Percentiles rank a stretch among this genome's conserved stretches.
phyloP scores from a whole-genome alignment of 2,329 filamentous ascomycete genomes.

The Stachybotrys chartarum region DNA sequence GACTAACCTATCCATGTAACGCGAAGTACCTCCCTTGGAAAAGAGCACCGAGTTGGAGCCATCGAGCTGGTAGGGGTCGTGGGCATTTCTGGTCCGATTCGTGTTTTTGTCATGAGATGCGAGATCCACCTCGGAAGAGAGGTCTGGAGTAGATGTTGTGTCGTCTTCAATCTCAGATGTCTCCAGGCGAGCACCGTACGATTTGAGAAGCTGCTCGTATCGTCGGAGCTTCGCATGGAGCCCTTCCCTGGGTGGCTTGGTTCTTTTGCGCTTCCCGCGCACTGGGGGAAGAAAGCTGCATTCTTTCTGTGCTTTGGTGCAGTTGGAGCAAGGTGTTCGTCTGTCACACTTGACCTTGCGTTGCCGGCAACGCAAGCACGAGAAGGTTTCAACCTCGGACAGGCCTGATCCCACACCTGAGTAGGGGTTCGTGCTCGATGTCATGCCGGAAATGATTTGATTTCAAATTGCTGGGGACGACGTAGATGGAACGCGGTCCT shows the following conservation, averaged over 20 bases:
- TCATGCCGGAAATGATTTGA: not conserved
- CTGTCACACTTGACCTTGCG: slow-evolving; percentile 36
- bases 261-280: slow-evolving; percentile 18
- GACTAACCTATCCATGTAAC: not conserved
- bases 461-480: not conserved
- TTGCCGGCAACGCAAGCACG: not conserved
- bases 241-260: slow-evolving; percentile 25
- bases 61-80: not conserved
- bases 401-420: not conserved
- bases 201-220: slow-evolving; percentile 33
- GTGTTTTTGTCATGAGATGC: not conserved
- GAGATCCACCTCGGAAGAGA: not conserved
- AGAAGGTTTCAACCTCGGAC: not conserved
- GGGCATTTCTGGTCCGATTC: not conserved
- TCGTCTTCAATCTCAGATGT: not conserved
- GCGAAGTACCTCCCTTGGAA: not conserved
- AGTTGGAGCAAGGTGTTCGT: slow-evolving; percentile 34
- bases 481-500: not conserved
- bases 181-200: slow-evolving; percentile 2
- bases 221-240: slow-evolving; percentile 55
- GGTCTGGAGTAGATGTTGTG: not conserved
- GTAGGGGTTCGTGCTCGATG: not conserved
- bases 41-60: not conserved
- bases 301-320: slow-evolving; percentile 25
- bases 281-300: slow-evolving; percentile 24